Conservation (phyloP, 2,329 filamentous ascomycete species). For the Onygena corvina region DNA sequence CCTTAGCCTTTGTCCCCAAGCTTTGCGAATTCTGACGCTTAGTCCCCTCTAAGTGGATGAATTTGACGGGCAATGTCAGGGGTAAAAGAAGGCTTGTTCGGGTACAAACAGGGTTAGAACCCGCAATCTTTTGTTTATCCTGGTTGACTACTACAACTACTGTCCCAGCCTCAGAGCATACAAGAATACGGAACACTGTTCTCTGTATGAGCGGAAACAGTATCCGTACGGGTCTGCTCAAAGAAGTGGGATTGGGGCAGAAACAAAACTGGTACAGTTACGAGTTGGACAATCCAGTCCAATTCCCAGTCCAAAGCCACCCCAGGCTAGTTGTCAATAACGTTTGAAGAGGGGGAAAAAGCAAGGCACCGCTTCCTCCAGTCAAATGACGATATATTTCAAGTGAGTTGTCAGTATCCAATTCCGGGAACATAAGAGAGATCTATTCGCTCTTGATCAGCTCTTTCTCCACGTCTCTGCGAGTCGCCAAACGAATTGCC, state of each 20-base stretch:
- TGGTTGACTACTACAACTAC: neutral
- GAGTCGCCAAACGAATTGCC: neutral
- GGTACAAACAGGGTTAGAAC: neutral
- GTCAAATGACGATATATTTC: neutral
- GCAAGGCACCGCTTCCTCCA: neutral
- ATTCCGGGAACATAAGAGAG: slow-evolving; percentile 2
- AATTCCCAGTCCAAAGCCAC: neutral
- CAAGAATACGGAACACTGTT: no score
- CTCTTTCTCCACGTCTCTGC: neutral
- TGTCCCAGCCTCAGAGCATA: neutral
- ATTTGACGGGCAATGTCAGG: neutral
- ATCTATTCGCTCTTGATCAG: neutral
- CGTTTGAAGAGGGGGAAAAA: neutral
- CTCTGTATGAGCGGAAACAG: no score
- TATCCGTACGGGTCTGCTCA: no score
- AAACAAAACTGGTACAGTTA: no score
- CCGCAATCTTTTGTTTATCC: neutral
- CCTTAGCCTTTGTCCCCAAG: neutral
- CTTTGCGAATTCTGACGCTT: neutral
- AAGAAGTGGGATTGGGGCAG: neutral
- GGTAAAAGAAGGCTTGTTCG: slow-evolving; percentile 3
- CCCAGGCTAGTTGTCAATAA: neutral
- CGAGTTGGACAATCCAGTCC: neutral
- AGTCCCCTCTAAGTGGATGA: neutral
- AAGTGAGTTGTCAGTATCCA: neutral